These are phyloP conservation scores for Gynostemma pentaphyllum DNA, from an alignment of 306 rosid species.

Conservation along the genomic window DNA sequence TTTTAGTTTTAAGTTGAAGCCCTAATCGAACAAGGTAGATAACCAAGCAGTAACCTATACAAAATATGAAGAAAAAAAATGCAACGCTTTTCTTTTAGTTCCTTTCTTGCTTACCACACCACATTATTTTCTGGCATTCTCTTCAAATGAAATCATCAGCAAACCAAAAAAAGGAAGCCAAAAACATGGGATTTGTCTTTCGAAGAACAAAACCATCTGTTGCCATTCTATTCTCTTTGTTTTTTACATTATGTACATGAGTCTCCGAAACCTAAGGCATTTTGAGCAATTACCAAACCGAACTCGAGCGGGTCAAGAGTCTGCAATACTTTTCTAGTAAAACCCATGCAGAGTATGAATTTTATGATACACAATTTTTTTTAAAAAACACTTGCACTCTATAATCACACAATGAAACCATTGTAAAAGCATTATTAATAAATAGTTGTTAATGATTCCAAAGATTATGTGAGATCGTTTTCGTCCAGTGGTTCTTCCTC, in stretches of 20 bases:
- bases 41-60: background rate
- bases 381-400: background rate
- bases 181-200: background rate
- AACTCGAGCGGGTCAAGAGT: background rate
- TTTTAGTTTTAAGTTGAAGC: too few relatives aligned
- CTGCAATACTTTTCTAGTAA: background rate
- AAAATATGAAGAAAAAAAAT: background rate
- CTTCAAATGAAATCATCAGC: background rate
- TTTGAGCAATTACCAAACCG: background rate
- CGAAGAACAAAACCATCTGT: background rate
- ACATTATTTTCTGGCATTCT: background rate
- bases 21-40: background rate
- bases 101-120: background rate
- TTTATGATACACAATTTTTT: background rate
- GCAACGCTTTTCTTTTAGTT: too few relatives aligned
- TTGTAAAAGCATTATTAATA: background rate
- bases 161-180: background rate
- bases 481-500: constrained; percentile 61
- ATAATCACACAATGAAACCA: constrained; percentile 1
- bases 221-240: background rate
- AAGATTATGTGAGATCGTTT: constrained; percentile 63
- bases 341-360: background rate
- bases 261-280: background rate
- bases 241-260: background rate
- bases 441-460: background rate